phyloP scores from a whole-genome alignment of 2,329 filamentous ascomycete species.

The Colletotrichum sp. region DNA sequence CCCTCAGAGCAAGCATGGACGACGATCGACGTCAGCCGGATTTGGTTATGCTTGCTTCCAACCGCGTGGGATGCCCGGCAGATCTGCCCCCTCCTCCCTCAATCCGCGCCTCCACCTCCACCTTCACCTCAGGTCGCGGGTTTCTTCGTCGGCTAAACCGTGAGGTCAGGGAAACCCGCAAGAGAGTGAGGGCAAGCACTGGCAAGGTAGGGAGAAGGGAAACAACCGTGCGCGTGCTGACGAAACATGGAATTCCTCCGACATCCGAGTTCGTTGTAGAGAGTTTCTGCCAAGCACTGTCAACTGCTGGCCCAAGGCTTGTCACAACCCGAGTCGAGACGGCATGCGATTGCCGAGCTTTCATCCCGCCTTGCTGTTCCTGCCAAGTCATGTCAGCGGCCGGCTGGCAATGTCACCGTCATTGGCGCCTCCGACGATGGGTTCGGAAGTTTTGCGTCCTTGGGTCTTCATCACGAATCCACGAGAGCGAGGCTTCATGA shows the following conservation, averaged over 20 bases:
- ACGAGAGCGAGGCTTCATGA: background rate
- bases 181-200: background rate
- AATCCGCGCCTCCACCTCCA: background rate
- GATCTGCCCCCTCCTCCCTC: background rate
- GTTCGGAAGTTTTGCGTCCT: background rate
- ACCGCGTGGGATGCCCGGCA: conserved; percentile 1
- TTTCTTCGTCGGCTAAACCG: background rate
- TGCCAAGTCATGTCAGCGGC: conserved; percentile 12
- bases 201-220: background rate
- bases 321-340: conserved; percentile 10
- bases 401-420: background rate
- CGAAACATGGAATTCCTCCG: conserved; percentile 10
- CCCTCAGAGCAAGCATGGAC: conserved; percentile 5
- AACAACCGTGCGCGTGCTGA: conserved; percentile 11
- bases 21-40: background rate
- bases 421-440: background rate
- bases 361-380: conserved; percentile 8
- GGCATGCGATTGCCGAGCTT: conserved; percentile 9
- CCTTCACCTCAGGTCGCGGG: background rate
- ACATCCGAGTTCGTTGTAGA: conserved; percentile 2
- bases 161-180: background rate
- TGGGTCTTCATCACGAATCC: background rate
- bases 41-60: conserved; percentile 18
- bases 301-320: conserved; percentile 17
- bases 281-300: conserved; percentile 15